Evolutionary conservation across 345 rosid species (phyloP).

Genomic region (Pistacia atlantica): DNA sequence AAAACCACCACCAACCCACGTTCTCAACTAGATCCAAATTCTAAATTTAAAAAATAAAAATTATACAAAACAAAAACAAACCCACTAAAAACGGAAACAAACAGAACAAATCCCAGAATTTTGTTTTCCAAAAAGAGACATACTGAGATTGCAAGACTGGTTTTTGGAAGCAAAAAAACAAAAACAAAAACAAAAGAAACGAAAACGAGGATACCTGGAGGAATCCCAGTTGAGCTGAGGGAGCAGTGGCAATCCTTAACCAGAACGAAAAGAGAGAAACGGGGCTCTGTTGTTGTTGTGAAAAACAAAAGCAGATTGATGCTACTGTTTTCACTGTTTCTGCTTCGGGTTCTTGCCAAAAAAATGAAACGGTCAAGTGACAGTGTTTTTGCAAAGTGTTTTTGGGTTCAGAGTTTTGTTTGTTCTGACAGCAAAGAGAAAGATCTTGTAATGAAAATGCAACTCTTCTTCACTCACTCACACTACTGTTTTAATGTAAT

Average conservation of each 20-base stretch:
- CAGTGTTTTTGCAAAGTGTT: neutral
- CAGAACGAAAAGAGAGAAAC: neutral
- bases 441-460: constrained; percentile 17
- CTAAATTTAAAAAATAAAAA: neutral
- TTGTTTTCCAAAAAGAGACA: neutral
- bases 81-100: neutral
- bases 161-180: neutral
- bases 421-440: constrained; percentile 30
- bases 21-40: constrained; percentile 42
- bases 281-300: neutral
- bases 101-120: constrained; percentile 7
- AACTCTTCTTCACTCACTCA: too few species aligned
- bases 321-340: neutral
- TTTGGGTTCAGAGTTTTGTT: constrained; percentile 10
- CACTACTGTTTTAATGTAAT: constrained; percentile 22
- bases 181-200: neutral
- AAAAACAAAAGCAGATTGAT: too few species aligned
- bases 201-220: constrained; percentile 34
- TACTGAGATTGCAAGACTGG: neutral
- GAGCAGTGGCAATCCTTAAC: neutral
- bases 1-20: constrained; percentile 13
- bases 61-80: neutral
- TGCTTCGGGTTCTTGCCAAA: constrained; percentile 5
- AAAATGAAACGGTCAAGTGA: neutral
- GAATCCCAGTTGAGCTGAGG: neutral